Base-by-base conservation (phyloP, 257 asterid species). In the Solanum bulbocastanum region DNA sequence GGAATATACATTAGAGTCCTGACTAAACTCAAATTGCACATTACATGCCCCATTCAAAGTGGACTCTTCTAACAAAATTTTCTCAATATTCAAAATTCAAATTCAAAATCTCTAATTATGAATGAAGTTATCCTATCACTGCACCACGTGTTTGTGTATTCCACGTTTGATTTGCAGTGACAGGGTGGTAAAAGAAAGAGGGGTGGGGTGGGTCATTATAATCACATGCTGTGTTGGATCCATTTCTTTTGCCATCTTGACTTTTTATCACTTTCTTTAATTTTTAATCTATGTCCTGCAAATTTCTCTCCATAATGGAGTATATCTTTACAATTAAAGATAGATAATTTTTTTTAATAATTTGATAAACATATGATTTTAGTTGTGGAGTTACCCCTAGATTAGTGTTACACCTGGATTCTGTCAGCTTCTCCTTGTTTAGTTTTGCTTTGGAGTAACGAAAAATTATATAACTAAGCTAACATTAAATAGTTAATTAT, bases 171-270 rank as follows among this genome's bases (percentile, higher is more conserved):
- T 78, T 78, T 42, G 87, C 85, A 85, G 83, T 83, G 74, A 73
- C 58, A 87, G 84, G 85, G 88, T 87, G 66, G 58, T 86, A 89
- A 12, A 23, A 22, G 4, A 23, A 87, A 16, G 23, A 12, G 23
- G 76, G 27, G 2, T n/a, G 6, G 5, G 22, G 76, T 88, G 14
- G 22, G 76, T 88, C 90, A 92, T 89, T 72, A 87, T 86, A 83
- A 85, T 88, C 93, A 88, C 94, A 90, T 90, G 93, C 27, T 39
- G 44, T 92, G 91, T 92, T 90, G 87, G 91, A 78, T 81, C 90
- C 83, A 65, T 79, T 6, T 73, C 83, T 90, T 86, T 74, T 88
- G 90, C 79, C 86, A 62, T 65, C 30, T 73, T 20, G 30, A 35
- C 49, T 11, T 74, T 87, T 37, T 56, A 39, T 37, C 42, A 75